Conservation (phyloP, 2,329 filamentous ascomycete genomes). For the Fusarium napiforme region DNA sequence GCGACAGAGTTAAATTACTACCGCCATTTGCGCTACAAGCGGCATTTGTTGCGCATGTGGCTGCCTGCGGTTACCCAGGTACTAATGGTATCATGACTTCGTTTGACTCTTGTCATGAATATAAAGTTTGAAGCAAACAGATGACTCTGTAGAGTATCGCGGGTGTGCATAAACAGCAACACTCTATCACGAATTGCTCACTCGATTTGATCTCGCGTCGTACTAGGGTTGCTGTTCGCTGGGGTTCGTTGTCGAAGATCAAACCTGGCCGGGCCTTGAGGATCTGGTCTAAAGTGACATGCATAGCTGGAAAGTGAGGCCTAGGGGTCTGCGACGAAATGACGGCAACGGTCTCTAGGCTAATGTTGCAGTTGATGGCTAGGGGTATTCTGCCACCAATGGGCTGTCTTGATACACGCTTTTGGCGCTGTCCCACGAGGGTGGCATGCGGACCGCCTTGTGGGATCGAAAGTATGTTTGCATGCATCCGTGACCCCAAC, state of each 20-base stretch:
- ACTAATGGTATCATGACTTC: not conserved
- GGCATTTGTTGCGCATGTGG: not conserved
- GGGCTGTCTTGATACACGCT: not conserved
- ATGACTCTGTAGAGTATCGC: not conserved
- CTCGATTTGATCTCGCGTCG: not conserved
- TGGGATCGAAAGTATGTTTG: slow-evolving; percentile 28
- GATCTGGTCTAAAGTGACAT: slow-evolving; percentile 28
- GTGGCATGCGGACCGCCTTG: slow-evolving; percentile 12
- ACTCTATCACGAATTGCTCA: not conserved
- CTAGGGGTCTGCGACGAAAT: slow-evolving; percentile 8
- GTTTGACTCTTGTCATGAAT: not conserved
- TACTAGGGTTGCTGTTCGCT: not conserved
- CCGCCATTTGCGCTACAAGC: slow-evolving; percentile 6
- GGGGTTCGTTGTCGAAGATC: not conserved
- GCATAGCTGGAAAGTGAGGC: slow-evolving; percentile 20
- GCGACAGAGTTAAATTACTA: not conserved
- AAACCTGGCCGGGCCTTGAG: not conserved
- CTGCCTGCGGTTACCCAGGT: not conserved
- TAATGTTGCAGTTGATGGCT: not conserved
- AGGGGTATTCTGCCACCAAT: slow-evolving; percentile 10
- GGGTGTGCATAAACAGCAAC: not conserved
- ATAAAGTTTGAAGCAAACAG: not conserved
- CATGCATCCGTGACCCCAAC: slow-evolving; percentile 24
- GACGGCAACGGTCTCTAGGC: slow-evolving; percentile 19
- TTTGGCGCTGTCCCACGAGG: slow-evolving; percentile 2